Conservation (phyloP, 106 monocot genomes). For the Cymbidium sinense region DNA sequence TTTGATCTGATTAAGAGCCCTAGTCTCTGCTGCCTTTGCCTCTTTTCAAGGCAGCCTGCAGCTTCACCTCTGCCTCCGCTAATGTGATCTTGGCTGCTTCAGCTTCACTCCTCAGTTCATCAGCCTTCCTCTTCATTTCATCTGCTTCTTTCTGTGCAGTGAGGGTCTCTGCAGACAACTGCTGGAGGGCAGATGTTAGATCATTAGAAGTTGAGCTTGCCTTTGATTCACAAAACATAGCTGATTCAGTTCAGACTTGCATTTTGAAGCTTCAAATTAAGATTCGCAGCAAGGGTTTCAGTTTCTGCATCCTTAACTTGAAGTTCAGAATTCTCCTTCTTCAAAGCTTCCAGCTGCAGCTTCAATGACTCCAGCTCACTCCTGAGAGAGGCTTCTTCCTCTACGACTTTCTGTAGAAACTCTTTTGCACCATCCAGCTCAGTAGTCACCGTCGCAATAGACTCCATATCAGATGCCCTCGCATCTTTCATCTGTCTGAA, state of each 20-base stretch:
- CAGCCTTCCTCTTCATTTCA: slow-evolving; percentile 48
- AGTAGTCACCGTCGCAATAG: slow-evolving; percentile 28
- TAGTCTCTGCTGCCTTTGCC: slow-evolving; percentile 58
- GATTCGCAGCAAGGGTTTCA: slow-evolving; percentile 34
- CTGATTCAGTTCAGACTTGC: slow-evolving; percentile 59
- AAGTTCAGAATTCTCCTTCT: slow-evolving; percentile 56
- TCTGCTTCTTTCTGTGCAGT: slow-evolving; percentile 51
- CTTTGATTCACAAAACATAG: slow-evolving; percentile 39
- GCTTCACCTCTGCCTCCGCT: slow-evolving; percentile 54
- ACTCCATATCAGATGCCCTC: slow-evolving; percentile 33
- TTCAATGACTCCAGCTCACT: slow-evolving; percentile 46
- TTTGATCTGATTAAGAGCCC: slow-evolving; percentile 51
- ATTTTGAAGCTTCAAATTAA: slow-evolving; percentile 58
- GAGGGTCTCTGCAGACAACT: slow-evolving; percentile 50
- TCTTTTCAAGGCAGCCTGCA: slow-evolving; percentile 43
- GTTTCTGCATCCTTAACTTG: slow-evolving; percentile 65
- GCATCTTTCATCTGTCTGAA: slow-evolving; percentile 48
- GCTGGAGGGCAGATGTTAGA: slow-evolving; percentile 48
- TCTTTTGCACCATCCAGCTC: slow-evolving; percentile 68
- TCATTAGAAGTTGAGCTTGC: slow-evolving; percentile 35
- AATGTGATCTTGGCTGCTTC: slow-evolving; percentile 34
- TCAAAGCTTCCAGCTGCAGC: slow-evolving; percentile 49
- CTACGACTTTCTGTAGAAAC: slow-evolving; percentile 48
- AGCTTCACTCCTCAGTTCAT: slow-evolving; percentile 43
- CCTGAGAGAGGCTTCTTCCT: slow-evolving; percentile 51